A percentile compares a stretch with the other conserved stretches of the same genome.
phyloP scores from a whole-genome alignment of 441 rosid species.

The Adansonia grandidieri region DNA sequence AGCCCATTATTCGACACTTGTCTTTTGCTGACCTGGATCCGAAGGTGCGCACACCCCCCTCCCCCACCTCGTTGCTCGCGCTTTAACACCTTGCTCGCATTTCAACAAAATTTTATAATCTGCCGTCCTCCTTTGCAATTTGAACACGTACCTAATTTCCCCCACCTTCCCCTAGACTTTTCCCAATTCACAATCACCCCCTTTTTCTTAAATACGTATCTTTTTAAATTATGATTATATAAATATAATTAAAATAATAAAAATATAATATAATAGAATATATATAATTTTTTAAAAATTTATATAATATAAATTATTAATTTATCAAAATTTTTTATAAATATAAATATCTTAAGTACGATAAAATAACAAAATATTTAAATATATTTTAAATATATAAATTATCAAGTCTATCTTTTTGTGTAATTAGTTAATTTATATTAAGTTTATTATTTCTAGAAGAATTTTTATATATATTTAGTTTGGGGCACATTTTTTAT shows the following conservation, averaged over 20 bases:
- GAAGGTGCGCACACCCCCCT: conserved; percentile 18
- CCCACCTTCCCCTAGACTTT: not conserved
- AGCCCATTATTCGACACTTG: conserved; percentile 38
- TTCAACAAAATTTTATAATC: conserved; percentile 9
- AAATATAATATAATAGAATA: too few relatives aligned
- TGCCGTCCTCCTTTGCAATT: conserved; percentile 30
- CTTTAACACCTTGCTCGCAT: conserved; percentile 31
- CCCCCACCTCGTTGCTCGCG: not conserved
- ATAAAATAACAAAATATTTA: too few relatives aligned
- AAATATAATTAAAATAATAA: too few relatives aligned
- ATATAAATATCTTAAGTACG: too few relatives aligned
- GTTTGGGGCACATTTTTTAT: too few relatives aligned
- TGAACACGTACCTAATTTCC: not conserved
- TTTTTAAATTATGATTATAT: too few relatives aligned
- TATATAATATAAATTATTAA: too few relatives aligned
- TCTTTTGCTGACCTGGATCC: conserved; percentile 35
- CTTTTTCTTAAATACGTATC: too few relatives aligned
- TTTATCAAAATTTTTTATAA: not conserved
- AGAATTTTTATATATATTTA: too few relatives aligned
- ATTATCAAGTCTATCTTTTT: too few relatives aligned
- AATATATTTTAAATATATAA: too few relatives aligned
- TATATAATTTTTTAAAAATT: too few relatives aligned
- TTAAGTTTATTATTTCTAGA: not conserved
- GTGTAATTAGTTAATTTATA: not conserved
- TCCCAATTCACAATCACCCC: not conserved